phyloP scores from a whole-genome alignment of 345 rosid species.

The Lagerstroemia speciosa region DNA sequence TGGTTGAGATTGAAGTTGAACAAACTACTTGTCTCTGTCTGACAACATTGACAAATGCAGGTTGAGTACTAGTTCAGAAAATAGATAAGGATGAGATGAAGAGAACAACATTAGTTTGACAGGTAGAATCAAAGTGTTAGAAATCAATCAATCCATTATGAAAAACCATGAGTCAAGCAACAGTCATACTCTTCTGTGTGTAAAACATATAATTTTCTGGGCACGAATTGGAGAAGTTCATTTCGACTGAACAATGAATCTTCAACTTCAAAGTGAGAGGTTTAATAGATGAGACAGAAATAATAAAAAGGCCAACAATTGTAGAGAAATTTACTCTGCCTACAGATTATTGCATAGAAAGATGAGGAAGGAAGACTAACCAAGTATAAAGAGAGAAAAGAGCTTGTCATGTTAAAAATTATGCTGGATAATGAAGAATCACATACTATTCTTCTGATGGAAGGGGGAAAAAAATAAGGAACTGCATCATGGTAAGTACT shows the following conservation, averaged over 20 bases:
- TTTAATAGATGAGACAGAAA: neutral
- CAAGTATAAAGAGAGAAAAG: neutral
- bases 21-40: slow-evolving; percentile 12
- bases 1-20: slow-evolving; percentile 5
- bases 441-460: neutral
- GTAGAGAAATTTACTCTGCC: neutral
- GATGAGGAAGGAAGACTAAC: neutral
- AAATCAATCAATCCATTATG: neutral
- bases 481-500: neutral
- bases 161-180: no score
- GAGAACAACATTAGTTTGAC: neutral
- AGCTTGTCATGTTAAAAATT: neutral
- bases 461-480: no score
- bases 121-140: neutral
- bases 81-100: neutral
- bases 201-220: no score
- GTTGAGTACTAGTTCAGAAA: neutral
- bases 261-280: neutral
- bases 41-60: slow-evolving; percentile 4
- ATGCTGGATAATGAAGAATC: neutral
- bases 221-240: no score
- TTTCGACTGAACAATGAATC: neutral
- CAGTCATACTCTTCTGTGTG: no score
- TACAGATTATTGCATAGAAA: neutral
- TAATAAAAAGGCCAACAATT: neutral